Base-by-base conservation (phyloP, 2,329 filamentous ascomycete species). In the Clathrospora elynae region DNA sequence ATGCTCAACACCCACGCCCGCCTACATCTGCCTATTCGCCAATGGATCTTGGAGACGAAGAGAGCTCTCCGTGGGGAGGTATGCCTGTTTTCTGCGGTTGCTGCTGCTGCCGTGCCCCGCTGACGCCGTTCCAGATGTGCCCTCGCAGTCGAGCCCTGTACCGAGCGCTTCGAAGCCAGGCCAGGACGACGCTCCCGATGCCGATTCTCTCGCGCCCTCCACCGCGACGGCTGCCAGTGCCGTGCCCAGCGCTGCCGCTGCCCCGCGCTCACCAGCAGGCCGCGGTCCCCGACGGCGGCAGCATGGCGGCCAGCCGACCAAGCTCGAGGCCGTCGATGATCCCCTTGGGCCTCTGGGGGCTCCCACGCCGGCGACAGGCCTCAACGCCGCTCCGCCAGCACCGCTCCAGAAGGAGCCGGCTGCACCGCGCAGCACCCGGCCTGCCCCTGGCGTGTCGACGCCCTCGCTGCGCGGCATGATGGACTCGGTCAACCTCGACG, bases 311-410 rank as follows among this genome's bases (percentile, higher is more conserved):
- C 87, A 91, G 66, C 82, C 86, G 19, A 90, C 88, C 32, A 85
- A 84, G 39, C 85, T 92, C 48, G 84, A 92, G 72, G 86, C 85
- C 49, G 85, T 89, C 55, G 87, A 90, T 65, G 78, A 82, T 60
- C 86, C 87, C 42, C 80, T 91, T 31, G 89, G 88, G 1, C 88
- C 88, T 14, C 75, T 95, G 36, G 88, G 88, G 45, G 85, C 84
- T 39, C 71, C 85, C 18, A 81, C 81, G 36, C 78, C 78, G 22
- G 68, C 70, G 4, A 61, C 71, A 23, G 69, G 73, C 39, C 56
- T 65, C 42, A 81, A 83, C 39, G 78, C 82, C 47, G 86, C 86
- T 42, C 86, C 87, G 43, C 86, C 87, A n/a, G 84, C 74, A 24
- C 81, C 81, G 22, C 82, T 81, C 10, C 78, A 80, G 59, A 84